Evolutionary conservation across 768 basidiomycete species (phyloP).

Genomic region (Russula lepida): DNA sequence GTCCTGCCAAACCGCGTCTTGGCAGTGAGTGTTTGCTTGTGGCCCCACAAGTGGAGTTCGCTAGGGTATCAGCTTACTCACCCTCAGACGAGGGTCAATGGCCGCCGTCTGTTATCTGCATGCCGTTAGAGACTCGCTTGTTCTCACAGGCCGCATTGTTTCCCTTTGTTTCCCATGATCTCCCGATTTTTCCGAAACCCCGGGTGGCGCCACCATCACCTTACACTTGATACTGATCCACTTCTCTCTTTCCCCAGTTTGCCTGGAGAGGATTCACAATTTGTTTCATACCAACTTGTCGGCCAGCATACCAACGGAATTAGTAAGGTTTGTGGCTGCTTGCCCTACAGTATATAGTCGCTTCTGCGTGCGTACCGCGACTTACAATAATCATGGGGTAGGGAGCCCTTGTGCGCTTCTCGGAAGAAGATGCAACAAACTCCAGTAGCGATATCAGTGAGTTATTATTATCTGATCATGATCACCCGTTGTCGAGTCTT

Average conservation of each 20-base stretch:
- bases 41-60: background rate
- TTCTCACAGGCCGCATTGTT: no score
- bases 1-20: background rate
- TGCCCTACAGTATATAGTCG: background rate
- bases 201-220: background rate
- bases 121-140: background rate
- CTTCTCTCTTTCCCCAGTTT: constrained; percentile 10
- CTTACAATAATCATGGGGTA: constrained; percentile 25
- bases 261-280: constrained; percentile 42
- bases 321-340: constrained; percentile 39
- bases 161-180: background rate
- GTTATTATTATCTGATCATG: constrained; percentile 21
- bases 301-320: constrained; percentile 42
- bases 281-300: constrained; percentile 53
- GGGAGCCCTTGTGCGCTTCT: constrained; percentile 82
- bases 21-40: background rate
- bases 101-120: background rate
- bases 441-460: constrained; percentile 40
- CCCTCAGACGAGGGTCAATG: background rate
- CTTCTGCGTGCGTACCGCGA: background rate
- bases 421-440: constrained; percentile 40
- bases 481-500: background rate
- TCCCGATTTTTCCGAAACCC: background rate
- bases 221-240: background rate
- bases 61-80: background rate